Percentiles rank a stretch among this genome's conserved stretches.
These are phyloP conservation scores for Hermanozyma aechmeae DNA, from an alignment of 805 yeast genomes.

Conservation along the genomic window DNA sequence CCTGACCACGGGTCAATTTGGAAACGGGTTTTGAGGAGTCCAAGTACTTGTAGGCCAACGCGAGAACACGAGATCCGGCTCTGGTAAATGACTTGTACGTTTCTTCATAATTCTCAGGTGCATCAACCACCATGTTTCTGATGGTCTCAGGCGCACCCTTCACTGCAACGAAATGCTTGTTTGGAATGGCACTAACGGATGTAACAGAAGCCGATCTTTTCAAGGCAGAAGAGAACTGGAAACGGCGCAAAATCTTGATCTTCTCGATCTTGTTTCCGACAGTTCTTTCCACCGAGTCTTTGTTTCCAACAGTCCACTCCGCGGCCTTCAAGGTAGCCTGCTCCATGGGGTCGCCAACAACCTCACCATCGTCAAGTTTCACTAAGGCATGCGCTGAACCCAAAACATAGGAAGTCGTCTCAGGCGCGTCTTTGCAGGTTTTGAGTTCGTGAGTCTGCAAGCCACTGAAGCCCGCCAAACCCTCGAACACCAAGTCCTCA, in stretches of 20 bases:
- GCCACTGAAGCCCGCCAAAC: conserved; percentile 72
- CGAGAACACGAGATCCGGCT: conserved; percentile 92
- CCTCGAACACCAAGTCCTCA: conserved; percentile 93
- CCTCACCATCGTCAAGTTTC: conserved; percentile 88
- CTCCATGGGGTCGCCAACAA: conserved; percentile 99
- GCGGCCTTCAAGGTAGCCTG: conserved; percentile 87
- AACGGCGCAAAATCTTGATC: conserved; percentile 76
- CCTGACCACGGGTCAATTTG: conserved; percentile 60
- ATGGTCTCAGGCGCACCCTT: conserved; percentile 99
- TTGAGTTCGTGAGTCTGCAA: conserved; percentile 47
- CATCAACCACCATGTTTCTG: conserved; percentile 57
- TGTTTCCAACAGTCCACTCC: conserved; percentile 73
- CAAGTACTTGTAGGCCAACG: conserved; percentile 78
- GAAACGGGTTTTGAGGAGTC: conserved; percentile 39
- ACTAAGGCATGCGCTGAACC: conserved; percentile 98
- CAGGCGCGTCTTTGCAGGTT: conserved; percentile 56
- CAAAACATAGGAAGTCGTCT: conserved; percentile 57
- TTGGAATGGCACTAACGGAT: conserved; percentile 34
- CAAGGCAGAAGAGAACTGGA: conserved; percentile 93
- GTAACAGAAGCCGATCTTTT: conserved; percentile 92
- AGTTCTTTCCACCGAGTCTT: conserved; percentile 55
- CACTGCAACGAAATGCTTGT: conserved; percentile 62
- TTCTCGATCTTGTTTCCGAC: conserved; percentile 28
- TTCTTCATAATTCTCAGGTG: conserved; percentile 77
- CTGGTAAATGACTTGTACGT: conserved; percentile 86